phyloP scores from a whole-genome alignment of 163 green algal species.

The Volvox carteri region DNA sequence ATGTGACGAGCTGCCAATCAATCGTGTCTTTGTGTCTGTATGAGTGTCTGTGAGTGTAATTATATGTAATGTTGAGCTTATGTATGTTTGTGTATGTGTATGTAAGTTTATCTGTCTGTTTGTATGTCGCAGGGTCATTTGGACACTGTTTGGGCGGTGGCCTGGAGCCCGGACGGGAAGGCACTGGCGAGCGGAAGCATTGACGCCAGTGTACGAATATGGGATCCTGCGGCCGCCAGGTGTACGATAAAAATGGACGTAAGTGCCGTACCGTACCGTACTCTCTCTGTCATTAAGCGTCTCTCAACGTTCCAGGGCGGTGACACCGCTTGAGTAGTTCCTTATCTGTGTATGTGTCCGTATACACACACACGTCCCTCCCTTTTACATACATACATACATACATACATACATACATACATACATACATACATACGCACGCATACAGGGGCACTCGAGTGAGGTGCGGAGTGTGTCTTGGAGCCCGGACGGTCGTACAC shows the following conservation, averaged over 20 bases:
- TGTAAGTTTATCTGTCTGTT: too few species aligned
- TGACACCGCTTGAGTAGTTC: too few species aligned
- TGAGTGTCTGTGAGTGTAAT: too few species aligned
- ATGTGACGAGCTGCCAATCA: too few species aligned
- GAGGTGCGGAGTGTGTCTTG: constrained; percentile 34
- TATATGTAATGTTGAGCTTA: too few species aligned
- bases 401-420: background rate
- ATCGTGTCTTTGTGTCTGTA: too few species aligned
- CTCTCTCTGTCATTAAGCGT: too few species aligned
- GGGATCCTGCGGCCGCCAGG: background rate
- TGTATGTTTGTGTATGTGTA: too few species aligned
- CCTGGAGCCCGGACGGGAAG: constrained; percentile 14
- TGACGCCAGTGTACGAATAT: constrained; percentile 8
- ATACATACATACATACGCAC: background rate
- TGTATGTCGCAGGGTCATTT: background rate
- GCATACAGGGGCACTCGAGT: background rate
- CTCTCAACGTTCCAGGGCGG: too few species aligned
- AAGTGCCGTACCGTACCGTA: background rate
- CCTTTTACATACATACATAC: too few species aligned
- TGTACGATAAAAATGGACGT: constrained; percentile 24
- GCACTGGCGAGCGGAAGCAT: constrained; percentile 15
- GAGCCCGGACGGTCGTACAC: constrained; percentile 8
- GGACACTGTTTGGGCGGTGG: background rate
- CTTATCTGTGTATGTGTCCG: too few species aligned
- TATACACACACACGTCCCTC: too few species aligned